These are phyloP conservation scores for Teunomyces panamensis DNA, from an alignment of 805 yeast genomes.

Conservation along the genomic window DNA sequence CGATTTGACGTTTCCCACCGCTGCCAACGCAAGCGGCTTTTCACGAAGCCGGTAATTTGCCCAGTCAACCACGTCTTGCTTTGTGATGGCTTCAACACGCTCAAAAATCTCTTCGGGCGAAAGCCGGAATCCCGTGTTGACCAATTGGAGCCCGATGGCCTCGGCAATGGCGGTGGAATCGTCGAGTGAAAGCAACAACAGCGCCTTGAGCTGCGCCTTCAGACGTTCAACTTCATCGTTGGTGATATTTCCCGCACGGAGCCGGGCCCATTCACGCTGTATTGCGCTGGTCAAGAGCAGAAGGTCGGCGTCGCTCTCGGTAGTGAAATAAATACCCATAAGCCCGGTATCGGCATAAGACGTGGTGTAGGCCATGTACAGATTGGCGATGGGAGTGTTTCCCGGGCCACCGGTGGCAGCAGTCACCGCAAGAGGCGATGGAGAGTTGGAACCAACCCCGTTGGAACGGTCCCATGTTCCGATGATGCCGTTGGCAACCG, in stretches of 20 bases:
- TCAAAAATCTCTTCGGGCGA: slow-evolving; percentile 72
- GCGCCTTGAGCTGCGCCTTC: slow-evolving; percentile 91
- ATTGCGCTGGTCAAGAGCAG: slow-evolving; percentile 71
- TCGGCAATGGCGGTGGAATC: slow-evolving; percentile 96
- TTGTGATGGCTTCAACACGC: slow-evolving; percentile 74
- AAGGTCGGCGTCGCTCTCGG: slow-evolving; percentile 70
- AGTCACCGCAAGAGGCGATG: slow-evolving; percentile 78
- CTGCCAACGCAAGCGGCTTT: slow-evolving; percentile 87
- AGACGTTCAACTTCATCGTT: slow-evolving; percentile 91
- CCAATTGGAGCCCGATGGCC: slow-evolving; percentile 95
- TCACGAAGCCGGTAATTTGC: slow-evolving; percentile 75
- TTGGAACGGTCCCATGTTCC: slow-evolving; percentile 97
- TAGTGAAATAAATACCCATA: slow-evolving; percentile 93
- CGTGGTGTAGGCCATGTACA: slow-evolving; percentile 95
- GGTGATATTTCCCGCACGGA: slow-evolving; percentile 71
- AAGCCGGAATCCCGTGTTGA: slow-evolving; percentile 82
- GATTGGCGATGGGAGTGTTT: slow-evolving; percentile 74
- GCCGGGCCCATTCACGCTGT: slow-evolving; percentile 83
- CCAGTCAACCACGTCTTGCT: slow-evolving; percentile 81
- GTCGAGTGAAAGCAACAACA: slow-evolving; percentile 82
- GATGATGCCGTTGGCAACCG: slow-evolving; percentile 93
- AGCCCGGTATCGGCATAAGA: slow-evolving; percentile 96
- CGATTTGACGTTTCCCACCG: slow-evolving; percentile 74
- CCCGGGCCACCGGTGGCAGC: slow-evolving; percentile 56
- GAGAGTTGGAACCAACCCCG: slow-evolving; percentile 79